A percentile compares a stretch with the other conserved stretches of the same genome.
phyloP scores from a whole-genome alignment of 179 eudicot genomes.

The Actinidia polygama region DNA sequence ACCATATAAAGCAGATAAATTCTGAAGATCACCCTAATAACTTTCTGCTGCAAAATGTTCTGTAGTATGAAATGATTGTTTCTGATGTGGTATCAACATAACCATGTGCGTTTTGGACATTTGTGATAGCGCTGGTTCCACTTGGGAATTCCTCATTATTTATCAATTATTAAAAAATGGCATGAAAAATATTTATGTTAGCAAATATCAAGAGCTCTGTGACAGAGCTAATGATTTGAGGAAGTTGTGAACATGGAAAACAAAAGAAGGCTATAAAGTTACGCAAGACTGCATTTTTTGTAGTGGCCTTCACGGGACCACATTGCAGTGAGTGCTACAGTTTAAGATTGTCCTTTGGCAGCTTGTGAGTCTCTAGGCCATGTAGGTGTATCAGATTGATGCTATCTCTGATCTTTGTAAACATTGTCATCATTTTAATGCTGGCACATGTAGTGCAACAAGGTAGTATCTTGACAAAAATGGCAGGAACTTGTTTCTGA shows the following conservation, averaged over 20 bases:
- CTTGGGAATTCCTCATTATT: background rate
- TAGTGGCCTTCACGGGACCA: background rate
- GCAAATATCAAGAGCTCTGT: too few relatives aligned
- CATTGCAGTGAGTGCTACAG: background rate
- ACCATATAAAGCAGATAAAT: too few relatives aligned
- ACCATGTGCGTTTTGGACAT: too few relatives aligned
- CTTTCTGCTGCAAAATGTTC: too few relatives aligned
- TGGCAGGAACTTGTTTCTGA: background rate
- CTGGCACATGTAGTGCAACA: background rate
- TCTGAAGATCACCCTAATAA: too few relatives aligned
- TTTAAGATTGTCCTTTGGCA: conserved; percentile 2
- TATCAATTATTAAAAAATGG: background rate
- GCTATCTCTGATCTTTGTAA: background rate
- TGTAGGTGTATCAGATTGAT: background rate
- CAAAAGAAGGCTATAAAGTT: conserved; percentile 9
- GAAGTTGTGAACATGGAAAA: background rate
- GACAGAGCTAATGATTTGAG: background rate
- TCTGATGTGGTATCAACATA: too few relatives aligned
- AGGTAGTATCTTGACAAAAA: background rate
- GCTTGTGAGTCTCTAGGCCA: background rate
- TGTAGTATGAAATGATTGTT: too few relatives aligned
- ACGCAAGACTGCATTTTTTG: background rate
- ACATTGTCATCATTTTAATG: background rate
- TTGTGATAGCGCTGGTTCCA: background rate
- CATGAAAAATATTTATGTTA: background rate